A percentile compares a stretch with the other conserved stretches of the same genome.
Evolutionary conservation across 371 early-diverging fungal species (phyloP).

Genomic region (Mucor piriformis): DNA sequence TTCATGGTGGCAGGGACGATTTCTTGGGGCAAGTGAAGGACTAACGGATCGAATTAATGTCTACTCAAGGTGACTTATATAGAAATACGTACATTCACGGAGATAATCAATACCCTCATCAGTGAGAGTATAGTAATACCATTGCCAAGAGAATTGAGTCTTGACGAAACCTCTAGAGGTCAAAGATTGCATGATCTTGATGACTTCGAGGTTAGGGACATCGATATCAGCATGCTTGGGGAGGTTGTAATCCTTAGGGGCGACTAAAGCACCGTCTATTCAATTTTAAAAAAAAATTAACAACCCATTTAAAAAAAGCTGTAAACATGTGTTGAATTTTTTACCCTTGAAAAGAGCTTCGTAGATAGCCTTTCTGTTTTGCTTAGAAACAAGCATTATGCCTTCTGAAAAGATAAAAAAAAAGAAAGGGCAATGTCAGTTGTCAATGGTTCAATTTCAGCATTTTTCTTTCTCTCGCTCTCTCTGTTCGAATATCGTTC

Average conservation of each 20-base stretch:
- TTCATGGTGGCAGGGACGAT: slow-evolving; percentile 96
- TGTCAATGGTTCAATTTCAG: not conserved
- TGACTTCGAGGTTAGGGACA: slow-evolving; percentile 97
- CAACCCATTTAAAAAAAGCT: slow-evolving; percentile 7
- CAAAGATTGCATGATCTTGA: slow-evolving; percentile 97
- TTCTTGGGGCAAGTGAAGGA: slow-evolving; percentile 94
- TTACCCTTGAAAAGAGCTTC: slow-evolving; percentile 86
- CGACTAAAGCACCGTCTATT: slow-evolving; percentile 95
- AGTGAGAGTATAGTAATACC: slow-evolving; percentile 98
- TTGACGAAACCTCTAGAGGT: slow-evolving; percentile 92
- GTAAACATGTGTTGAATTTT: not conserved
- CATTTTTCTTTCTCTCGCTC: slow-evolving; percentile 3
- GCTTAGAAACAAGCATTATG: slow-evolving; percentile 93
- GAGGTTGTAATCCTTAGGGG: slow-evolving; percentile 96
- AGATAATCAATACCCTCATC: slow-evolving; percentile 96
- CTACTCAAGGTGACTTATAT: not conserved
- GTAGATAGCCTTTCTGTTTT: slow-evolving; percentile 94
- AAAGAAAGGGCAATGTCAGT: not conserved
- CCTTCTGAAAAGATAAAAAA: slow-evolving; percentile 8
- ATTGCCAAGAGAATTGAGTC: slow-evolving; percentile 98
- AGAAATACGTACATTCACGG: slow-evolving; percentile 66
- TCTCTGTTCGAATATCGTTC: not conserved
- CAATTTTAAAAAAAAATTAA: slow-evolving; percentile 10
- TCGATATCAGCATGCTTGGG: slow-evolving; percentile 92
- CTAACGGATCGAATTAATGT: slow-evolving; percentile 6